Conservation (phyloP, 805 yeast genomes). For the Priceomyces medius region DNA sequence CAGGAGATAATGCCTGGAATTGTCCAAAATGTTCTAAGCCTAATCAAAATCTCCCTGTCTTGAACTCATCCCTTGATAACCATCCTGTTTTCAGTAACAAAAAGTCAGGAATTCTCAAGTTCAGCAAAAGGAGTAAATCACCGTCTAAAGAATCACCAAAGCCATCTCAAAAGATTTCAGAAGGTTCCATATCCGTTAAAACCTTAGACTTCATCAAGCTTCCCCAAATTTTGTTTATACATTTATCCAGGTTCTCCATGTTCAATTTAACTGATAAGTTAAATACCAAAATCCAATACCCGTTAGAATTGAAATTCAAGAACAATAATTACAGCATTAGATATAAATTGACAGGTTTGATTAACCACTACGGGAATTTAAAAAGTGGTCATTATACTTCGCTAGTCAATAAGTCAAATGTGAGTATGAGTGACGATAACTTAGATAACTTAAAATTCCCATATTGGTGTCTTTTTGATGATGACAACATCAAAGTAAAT, state of each 20-base stretch:
- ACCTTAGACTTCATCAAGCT: slow-evolving; percentile 30
- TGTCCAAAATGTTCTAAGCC: slow-evolving; percentile 63
- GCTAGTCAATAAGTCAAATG: slow-evolving; percentile 49
- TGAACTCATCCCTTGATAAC: slow-evolving; percentile 21
- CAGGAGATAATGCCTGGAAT: slow-evolving; percentile 82
- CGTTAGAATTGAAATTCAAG: slow-evolving; percentile 50
- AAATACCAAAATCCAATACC: slow-evolving; percentile 52
- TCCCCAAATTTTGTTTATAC: slow-evolving; percentile 40
- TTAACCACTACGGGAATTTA: slow-evolving; percentile 69
- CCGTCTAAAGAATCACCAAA: slow-evolving; percentile 24
- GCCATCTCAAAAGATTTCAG: neutral
- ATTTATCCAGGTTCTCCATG: slow-evolving; percentile 43
- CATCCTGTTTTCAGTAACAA: slow-evolving; percentile 40
- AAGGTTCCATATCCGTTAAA: slow-evolving; percentile 21
- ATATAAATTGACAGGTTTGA: slow-evolving; percentile 60
- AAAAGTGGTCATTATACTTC: slow-evolving; percentile 79
- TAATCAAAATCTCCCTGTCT: slow-evolving; percentile 6
- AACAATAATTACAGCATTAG: slow-evolving; percentile 30
- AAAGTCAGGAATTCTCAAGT: slow-evolving; percentile 34
- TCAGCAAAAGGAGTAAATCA: slow-evolving; percentile 34
- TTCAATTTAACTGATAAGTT: slow-evolving; percentile 54
- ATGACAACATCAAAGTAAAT: slow-evolving; percentile 53
- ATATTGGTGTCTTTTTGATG: slow-evolving; percentile 75
- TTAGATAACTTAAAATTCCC: slow-evolving; percentile 37
- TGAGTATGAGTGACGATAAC: slow-evolving; percentile 6